Evolutionary conservation across 805 yeast species (phyloP), one percentile per base, ranked within the genome.

Genomic region (Sugiyamaella valdiviana): DNA sequence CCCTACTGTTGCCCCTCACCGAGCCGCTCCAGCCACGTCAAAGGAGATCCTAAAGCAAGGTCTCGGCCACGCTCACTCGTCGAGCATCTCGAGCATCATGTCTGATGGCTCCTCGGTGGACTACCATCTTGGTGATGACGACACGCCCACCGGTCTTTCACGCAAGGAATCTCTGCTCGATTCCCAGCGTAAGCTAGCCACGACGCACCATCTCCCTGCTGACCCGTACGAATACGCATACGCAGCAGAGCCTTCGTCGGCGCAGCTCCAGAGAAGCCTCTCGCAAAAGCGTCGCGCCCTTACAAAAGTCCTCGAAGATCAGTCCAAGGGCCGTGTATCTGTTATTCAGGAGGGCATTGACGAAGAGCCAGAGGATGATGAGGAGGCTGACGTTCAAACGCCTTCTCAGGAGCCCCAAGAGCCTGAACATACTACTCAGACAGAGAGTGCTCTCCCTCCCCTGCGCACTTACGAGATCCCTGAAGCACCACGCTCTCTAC

Each of bases 161-260:
- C 60, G 68, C 9, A 62, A 64, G 41, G 68, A 64, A 48, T 58
- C 64, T 16, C 51, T 64, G 37, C 57, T 57, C 42, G 69, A 64
- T 15, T 56, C 57, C 9, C 64, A 64, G 51, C 48, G 67, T 4
- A 57, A 55, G 23, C 58, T 61, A 6, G 51, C 55, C 3, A 62
- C 67, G 1, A 43, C 45, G 39, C 51, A 51, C 16, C 58, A 56
- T 23, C 45, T 45, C 16, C 46, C 55, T 3, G 38, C 37, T 12
- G 39, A 49, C 4, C 32, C 32, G 9, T 26, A 26, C 32, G 32
- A 26, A n/a, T 26, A 26, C 10, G 32, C 32, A 12, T 43, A 42
- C 17, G 48, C 53, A 5, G 42, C 49, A 5, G 55, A 44, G 24
- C 52, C 50, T 10, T 48, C 54, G 10, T 45, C 49, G n/a, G 51